phyloP scores from a whole-genome alignment of 352 stramenopile genomes.

The Phytophthora quininea region DNA sequence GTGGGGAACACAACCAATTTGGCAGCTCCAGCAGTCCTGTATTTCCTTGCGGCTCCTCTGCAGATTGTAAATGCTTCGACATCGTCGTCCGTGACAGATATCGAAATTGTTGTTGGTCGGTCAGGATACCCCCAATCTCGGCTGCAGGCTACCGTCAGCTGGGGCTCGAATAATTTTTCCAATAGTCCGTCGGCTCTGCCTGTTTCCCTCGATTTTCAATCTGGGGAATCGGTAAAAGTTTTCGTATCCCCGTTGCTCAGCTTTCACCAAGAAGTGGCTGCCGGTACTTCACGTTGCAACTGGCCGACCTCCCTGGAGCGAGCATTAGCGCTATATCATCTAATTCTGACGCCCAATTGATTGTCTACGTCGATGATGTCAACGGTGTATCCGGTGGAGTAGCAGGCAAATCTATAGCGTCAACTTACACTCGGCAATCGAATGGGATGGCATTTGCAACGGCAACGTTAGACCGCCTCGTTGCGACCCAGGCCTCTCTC shows the following conservation, averaged over 20 bases:
- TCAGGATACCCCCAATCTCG: slow-evolving; percentile 25
- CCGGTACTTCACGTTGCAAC: slow-evolving; percentile 38
- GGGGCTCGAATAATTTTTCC: slow-evolving; percentile 43
- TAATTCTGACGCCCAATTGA: slow-evolving; percentile 37
- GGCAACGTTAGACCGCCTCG: slow-evolving; percentile 42
- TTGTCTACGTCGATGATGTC: slow-evolving; percentile 59
- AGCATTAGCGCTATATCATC: slow-evolving; percentile 31
- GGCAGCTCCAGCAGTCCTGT: slow-evolving; percentile 44
- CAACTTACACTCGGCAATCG: slow-evolving; percentile 35
- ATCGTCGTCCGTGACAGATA: slow-evolving; percentile 10
- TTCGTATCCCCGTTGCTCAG: slow-evolving; percentile 30
- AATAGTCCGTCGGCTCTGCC: slow-evolving; percentile 17
- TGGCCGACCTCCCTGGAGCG: slow-evolving; percentile 29
- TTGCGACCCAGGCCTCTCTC: slow-evolving; percentile 39
- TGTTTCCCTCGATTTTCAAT: slow-evolving; percentile 24
- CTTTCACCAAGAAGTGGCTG: slow-evolving; percentile 42
- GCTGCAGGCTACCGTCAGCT: slow-evolving; percentile 29
- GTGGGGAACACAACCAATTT: slow-evolving; percentile 2
- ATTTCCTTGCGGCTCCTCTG: slow-evolving; percentile 42
- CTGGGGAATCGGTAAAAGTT: slow-evolving; percentile 21
- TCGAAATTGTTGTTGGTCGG: slow-evolving; percentile 42
- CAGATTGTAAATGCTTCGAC: slow-evolving; percentile 25
- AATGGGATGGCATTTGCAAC: slow-evolving; percentile 17
- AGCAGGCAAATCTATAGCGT: slow-evolving; percentile 2
- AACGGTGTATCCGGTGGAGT: slow-evolving; percentile 35